A percentile compares a stretch with the other conserved stretches of the same genome.
These are phyloP conservation scores for Aspergillus taichungensis DNA, from an alignment of 495 filamentous ascomycete genomes.

Conservation along the genomic window DNA sequence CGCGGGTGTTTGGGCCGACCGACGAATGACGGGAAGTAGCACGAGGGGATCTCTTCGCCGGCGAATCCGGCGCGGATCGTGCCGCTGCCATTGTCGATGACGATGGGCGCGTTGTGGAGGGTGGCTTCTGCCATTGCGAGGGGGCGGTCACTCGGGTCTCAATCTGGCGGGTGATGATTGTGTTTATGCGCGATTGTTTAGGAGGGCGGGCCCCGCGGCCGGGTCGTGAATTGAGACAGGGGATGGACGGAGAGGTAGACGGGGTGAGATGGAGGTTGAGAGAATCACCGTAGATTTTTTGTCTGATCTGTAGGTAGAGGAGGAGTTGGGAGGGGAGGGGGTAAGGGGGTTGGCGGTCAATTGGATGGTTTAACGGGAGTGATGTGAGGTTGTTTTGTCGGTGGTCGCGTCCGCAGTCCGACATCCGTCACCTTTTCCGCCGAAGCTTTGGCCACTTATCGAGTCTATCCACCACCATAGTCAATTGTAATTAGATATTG, in stretches of 20 bases:
- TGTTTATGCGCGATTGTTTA: conserved; percentile 18
- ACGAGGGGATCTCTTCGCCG: conserved; percentile 90
- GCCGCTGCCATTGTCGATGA: conserved; percentile 97
- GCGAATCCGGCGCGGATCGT: conserved; percentile 97
- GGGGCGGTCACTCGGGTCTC: conserved; percentile 3
- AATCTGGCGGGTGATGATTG: conserved; percentile 2
- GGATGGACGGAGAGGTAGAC: not conserved
- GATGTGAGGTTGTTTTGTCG: too few relatives aligned
- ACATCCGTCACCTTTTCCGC: conserved; percentile 21
- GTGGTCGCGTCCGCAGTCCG: conserved; percentile 7
- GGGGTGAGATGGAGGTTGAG: not conserved
- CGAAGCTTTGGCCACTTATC: conserved; percentile 36
- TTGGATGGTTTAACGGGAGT: not conserved
- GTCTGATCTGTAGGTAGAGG: too few relatives aligned
- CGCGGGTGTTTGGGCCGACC: conserved; percentile 95
- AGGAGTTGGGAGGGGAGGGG: too few relatives aligned
- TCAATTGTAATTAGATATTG: not conserved
- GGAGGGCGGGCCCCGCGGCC: conserved; percentile 30
- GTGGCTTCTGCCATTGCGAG: conserved; percentile 65
- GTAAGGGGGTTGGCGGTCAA: not conserved
- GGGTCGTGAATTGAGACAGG: conserved; percentile 10
- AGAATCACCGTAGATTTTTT: not conserved
- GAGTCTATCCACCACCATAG: not conserved
- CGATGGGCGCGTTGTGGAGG: conserved; percentile 93
- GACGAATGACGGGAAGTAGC: conserved; percentile 96